Conservation (phyloP, 2,329 filamentous ascomycete genomes). For the Onygenales sp. region DNA sequence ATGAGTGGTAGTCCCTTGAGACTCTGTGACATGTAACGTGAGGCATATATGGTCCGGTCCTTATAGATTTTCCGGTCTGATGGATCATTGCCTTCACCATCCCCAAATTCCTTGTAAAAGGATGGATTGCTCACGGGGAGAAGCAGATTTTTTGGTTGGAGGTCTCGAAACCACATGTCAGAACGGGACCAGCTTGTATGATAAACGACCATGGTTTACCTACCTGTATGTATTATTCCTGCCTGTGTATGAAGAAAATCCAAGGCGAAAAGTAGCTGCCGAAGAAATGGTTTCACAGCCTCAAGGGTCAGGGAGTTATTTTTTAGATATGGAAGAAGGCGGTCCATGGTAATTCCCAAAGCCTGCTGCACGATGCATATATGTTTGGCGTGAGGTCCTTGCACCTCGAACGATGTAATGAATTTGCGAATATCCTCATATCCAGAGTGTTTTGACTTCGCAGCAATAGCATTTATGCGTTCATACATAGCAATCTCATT, state of each 20-base stretch:
- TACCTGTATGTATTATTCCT: slow-evolving; percentile 9
- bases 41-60: slow-evolving; percentile 15
- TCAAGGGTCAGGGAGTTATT: slow-evolving; percentile 6
- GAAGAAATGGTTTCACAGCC: slow-evolving; percentile 7
- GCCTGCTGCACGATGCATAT: slow-evolving; percentile 16
- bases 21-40: slow-evolving; percentile 4
- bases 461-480: slow-evolving; percentile 1
- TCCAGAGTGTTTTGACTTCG: background rate
- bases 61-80: slow-evolving; percentile 16
- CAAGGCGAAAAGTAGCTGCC: slow-evolving; percentile 7
- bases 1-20: slow-evolving; percentile 11
- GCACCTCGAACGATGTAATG: slow-evolving; percentile 1
- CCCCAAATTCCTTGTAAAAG: slow-evolving; percentile 12
- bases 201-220: background rate
- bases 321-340: slow-evolving; percentile 1
- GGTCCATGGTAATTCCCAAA: slow-evolving; percentile 10
- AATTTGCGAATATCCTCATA: slow-evolving; percentile 2
- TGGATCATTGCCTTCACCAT: slow-evolving; percentile 14
- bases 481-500: slow-evolving; percentile 3
- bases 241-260: slow-evolving; percentile 11
- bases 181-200: background rate
- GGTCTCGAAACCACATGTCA: background rate
- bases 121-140: background rate
- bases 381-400: slow-evolving; percentile 2
- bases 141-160: slow-evolving; percentile 1